Evolutionary conservation across 73 alveolate genomes (phyloP).

Genomic region (Paramecium biaurelia): DNA sequence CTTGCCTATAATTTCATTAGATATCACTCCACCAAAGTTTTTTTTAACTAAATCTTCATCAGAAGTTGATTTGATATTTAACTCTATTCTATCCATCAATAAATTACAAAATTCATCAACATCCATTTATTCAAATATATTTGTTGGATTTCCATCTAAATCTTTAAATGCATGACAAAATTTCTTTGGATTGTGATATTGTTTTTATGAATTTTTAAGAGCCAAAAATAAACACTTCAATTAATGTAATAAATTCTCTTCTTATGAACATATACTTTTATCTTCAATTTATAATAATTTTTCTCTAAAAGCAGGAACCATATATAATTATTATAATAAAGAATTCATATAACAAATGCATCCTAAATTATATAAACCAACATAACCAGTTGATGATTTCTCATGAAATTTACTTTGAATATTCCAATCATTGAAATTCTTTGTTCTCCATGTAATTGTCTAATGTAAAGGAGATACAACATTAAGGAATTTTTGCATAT

Average conservation of each 20-base stretch:
- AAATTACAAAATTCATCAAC: slow-evolving; percentile 75
- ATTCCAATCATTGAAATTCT: slow-evolving; percentile 52
- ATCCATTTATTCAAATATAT: slow-evolving; percentile 75
- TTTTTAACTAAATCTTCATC: slow-evolving; percentile 74
- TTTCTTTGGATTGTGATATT: slow-evolving; percentile 82
- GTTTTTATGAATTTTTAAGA: slow-evolving; percentile 74
- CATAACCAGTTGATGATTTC: slow-evolving; percentile 69
- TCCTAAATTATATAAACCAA: slow-evolving; percentile 66
- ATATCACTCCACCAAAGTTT: slow-evolving; percentile 82
- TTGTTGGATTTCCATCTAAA: slow-evolving; percentile 84
- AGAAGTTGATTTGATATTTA: slow-evolving; percentile 72
- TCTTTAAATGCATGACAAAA: slow-evolving; percentile 92
- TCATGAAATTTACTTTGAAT: slow-evolving; percentile 54
- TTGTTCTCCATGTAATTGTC: slow-evolving; percentile 58
- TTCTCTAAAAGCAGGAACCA: slow-evolving; percentile 65
- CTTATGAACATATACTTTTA: background rate
- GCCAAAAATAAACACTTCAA: slow-evolving; percentile 52
- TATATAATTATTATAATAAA: slow-evolving; percentile 24
- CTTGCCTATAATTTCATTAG: slow-evolving; percentile 68
- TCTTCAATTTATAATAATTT: slow-evolving; percentile 51
- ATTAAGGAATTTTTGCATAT: slow-evolving; percentile 4
- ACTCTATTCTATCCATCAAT: slow-evolving; percentile 83
- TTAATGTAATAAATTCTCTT: slow-evolving; percentile 53
- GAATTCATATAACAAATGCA: slow-evolving; percentile 65
- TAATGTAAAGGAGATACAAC: background rate